Base-by-base conservation (phyloP, 1,284 basidiomycete species). In the Malassezia vespertilionis region DNA sequence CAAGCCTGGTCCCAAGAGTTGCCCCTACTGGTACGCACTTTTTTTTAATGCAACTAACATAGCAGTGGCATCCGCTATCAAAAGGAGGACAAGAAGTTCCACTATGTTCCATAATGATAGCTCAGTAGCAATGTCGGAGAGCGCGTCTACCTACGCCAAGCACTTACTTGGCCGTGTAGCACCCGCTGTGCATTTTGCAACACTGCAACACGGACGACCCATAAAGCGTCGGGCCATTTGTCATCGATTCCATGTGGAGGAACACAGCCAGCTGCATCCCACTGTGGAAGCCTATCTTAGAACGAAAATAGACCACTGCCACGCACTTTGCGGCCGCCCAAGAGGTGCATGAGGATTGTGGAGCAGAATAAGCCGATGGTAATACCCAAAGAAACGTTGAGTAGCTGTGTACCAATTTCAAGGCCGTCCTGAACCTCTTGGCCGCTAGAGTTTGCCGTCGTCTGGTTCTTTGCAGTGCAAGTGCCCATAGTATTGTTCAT, bases 291-390 rank as follows among this genome's bases (percentile, higher is more conserved):
- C n/a, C n/a, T n/a, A 22, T 15, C 17, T 56, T 45, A 67, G 57
- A 67, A 67, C 12, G 61, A 61, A 39, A 67, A 65, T 37, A 67
- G 44, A 14, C 61, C 57, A 10, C 57, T 59, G 17, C 58, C 60
- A 20, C 64, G 46, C 15, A 61, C 41, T 44, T 58, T 61, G 32
- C 54, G 52, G 2, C 64, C 61, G 9, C 61, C 61, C 12, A 69
- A 30, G 26, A 63, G 23, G 35, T 63, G 63, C 32, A 59, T 63
- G 15, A 70, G 18, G 23, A 69, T 56, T 1, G 67, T 67, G 18
- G 57, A 37, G 6, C 63, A 56, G 41, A 68, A 68, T n/a, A 70
- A 46, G 8, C 67, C 67, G 20, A 70, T 64, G 0, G 65, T 63
- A 40, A 70, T 48, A 11, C 67, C 67, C 4, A 70, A 42, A 9